These are phyloP conservation scores for Carex arenaria DNA, from an alignment of 202 grass and related monocot species.

Conservation along the genomic window DNA sequence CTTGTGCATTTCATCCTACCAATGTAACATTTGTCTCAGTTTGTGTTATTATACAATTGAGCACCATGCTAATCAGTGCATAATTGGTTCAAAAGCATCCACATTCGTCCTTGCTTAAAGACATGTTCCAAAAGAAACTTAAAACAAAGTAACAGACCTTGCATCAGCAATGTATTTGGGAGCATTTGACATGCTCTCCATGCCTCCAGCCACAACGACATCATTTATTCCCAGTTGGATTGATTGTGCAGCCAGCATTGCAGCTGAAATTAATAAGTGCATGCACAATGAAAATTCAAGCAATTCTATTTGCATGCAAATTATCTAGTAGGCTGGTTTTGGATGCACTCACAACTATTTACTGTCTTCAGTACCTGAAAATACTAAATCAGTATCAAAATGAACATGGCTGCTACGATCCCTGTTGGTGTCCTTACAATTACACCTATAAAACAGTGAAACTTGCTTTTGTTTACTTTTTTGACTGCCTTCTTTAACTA, in stretches of 20 bases:
- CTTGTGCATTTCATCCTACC: too few species aligned
- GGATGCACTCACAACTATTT: background rate
- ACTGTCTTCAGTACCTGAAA: background rate
- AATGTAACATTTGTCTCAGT: background rate
- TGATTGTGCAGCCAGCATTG: conserved; percentile 78
- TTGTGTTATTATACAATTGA: background rate
- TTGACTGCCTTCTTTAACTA: background rate
- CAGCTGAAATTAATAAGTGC: conserved; percentile 39
- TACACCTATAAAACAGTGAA: background rate
- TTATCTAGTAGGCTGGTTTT: conserved; percentile 8
- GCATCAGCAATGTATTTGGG: conserved; percentile 91
- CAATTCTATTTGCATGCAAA: conserved; percentile 3
- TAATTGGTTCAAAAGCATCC: background rate
- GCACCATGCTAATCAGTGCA: background rate
- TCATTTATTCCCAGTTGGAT: conserved; percentile 87
- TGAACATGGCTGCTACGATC: background rate
- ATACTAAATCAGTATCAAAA: conserved; percentile 4
- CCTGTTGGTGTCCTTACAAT: background rate
- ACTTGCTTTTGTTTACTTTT: background rate
- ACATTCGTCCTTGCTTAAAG: background rate
- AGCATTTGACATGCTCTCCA: conserved; percentile 99
- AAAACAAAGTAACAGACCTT: conserved; percentile 43
- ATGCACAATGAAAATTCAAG: background rate
- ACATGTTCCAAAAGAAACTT: background rate
- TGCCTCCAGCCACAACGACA: conserved; percentile 86